These are phyloP conservation scores for Ustilago loliicola DNA, from an alignment of 1,284 basidiomycete genomes.

Conservation along the genomic window DNA sequence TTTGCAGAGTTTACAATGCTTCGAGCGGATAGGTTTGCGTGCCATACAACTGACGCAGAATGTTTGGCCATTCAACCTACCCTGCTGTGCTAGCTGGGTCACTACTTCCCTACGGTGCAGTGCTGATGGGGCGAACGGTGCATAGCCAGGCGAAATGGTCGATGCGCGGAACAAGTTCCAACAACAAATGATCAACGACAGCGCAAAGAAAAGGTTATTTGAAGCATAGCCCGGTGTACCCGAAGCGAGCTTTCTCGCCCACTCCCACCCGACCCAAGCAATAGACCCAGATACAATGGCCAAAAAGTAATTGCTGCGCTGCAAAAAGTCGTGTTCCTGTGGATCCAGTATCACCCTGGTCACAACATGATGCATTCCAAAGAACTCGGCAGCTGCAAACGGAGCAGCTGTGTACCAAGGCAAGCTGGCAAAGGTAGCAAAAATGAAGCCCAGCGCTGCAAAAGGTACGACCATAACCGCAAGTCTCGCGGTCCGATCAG, in stretches of 20 bases:
- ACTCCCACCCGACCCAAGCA: constrained; percentile 86
- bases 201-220: constrained; percentile 81
- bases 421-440: constrained; percentile 82
- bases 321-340: constrained; percentile 54
- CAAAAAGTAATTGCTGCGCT: constrained; percentile 82
- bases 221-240: constrained; percentile 75
- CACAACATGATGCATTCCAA: constrained; percentile 87
- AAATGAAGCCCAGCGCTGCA: constrained; percentile 83
- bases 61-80: constrained; percentile 90
- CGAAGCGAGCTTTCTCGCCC: constrained; percentile 76
- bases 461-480: constrained; percentile 86
- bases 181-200: constrained; percentile 79
- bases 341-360: constrained; percentile 46
- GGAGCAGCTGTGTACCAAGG: constrained; percentile 91
- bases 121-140: constrained; percentile 76
- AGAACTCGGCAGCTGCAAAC: constrained; percentile 85
- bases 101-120: constrained; percentile 55
- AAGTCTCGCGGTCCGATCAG: constrained; percentile 83
- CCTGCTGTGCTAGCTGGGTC: constrained; percentile 80
- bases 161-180: constrained; percentile 93
- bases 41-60: constrained; percentile 97
- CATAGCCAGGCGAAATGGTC: constrained; percentile 89
- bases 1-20: constrained; percentile 93
- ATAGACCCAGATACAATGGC: constrained; percentile 89
- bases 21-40: constrained; percentile 89